phyloP scores from a whole-genome alignment of 2,329 filamentous ascomycete species.

The Dichotomopilus funicola region DNA sequence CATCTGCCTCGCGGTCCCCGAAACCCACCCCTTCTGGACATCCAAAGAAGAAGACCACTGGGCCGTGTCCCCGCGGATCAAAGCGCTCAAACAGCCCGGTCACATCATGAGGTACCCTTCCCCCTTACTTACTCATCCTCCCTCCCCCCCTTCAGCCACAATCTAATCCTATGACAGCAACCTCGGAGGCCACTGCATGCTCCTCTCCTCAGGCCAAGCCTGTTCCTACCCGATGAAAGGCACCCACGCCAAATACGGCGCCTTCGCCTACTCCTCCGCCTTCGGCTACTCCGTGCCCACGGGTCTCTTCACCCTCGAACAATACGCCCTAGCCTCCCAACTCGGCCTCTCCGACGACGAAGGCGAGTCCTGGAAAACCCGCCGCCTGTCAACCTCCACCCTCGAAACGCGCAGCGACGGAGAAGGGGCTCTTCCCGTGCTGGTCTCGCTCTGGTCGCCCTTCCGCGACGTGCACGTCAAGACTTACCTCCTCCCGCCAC shows the following conservation, averaged over 20 bases:
- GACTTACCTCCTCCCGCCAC: slow-evolving; percentile 59
- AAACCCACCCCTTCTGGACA: slow-evolving; percentile 68
- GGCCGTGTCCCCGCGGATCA: slow-evolving; percentile 50
- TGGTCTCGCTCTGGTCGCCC: slow-evolving; percentile 65
- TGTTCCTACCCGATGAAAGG: slow-evolving; percentile 78
- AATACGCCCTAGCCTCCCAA: slow-evolving; percentile 69
- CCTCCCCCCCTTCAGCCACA: not conserved
- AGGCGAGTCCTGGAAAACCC: slow-evolving; percentile 72
- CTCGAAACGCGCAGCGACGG: slow-evolving; percentile 49
- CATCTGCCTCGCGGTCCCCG: slow-evolving; percentile 63
- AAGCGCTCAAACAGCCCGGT: slow-evolving; percentile 58
- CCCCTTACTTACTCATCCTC: not conserved
- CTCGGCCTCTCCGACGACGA: slow-evolving; percentile 71
- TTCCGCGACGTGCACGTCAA: slow-evolving; percentile 61
- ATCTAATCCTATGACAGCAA: slow-evolving; percentile 36
- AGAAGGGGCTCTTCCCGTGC: slow-evolving; percentile 43
- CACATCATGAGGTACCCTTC: slow-evolving; percentile 56
- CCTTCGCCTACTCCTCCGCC: slow-evolving; percentile 69
- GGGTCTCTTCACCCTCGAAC: slow-evolving; percentile 67
- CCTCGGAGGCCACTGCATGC: slow-evolving; percentile 67
- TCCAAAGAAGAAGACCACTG: slow-evolving; percentile 57
- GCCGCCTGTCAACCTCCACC: slow-evolving; percentile 57
- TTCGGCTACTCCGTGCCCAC: slow-evolving; percentile 75
- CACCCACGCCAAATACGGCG: slow-evolving; percentile 74
- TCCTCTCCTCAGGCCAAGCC: slow-evolving; percentile 70